phyloP scores from a whole-genome alignment of 352 stramenopile species.

The Phytophthora megakarya region DNA sequence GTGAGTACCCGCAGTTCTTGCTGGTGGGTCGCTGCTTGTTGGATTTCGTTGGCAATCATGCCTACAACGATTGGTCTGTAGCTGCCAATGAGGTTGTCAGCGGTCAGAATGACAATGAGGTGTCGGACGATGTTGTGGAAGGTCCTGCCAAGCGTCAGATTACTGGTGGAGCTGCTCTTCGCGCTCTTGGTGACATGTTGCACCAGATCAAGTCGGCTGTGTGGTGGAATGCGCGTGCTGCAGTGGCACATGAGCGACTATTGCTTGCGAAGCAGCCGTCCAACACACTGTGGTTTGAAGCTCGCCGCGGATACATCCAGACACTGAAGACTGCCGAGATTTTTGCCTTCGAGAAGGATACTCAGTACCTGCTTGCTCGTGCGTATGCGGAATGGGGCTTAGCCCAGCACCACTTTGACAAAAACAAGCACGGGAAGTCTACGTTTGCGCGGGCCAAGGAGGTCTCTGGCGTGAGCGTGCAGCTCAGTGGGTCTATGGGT shows the following conservation, averaged over 20 bases:
- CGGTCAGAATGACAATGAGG: conserved; percentile 44
- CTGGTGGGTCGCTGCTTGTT: conserved; percentile 68
- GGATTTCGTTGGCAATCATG: conserved; percentile 63
- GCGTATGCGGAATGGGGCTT: conserved; percentile 94
- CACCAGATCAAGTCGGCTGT: conserved; percentile 45
- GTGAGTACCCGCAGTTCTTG: conserved; percentile 74
- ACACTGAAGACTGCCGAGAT: conserved; percentile 43
- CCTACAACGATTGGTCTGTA: conserved; percentile 68
- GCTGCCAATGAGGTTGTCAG: conserved; percentile 42
- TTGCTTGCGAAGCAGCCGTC: conserved; percentile 65
- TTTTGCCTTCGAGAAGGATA: conserved; percentile 45
- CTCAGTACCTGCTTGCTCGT: conserved; percentile 64
- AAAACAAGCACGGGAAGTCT: conserved; percentile 87
- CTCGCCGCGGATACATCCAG: conserved; percentile 58
- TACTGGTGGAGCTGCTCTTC: conserved; percentile 33
- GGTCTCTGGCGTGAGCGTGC: conserved; percentile 78
- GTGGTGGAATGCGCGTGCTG: conserved; percentile 82
- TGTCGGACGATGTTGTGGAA: conserved; percentile 46
- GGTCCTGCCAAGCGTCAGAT: conserved; percentile 34
- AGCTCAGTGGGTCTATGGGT: conserved; percentile 92
- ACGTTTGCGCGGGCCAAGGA: conserved; percentile 90
- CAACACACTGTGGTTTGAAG: conserved; percentile 83
- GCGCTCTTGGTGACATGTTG: conserved; percentile 36
- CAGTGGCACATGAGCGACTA: conserved; percentile 72
- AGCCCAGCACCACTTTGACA: conserved; percentile 92